Evolutionary conservation across 768 basidiomycete species (phyloP).

Genomic region (Neoboletus brunneissimus): DNA sequence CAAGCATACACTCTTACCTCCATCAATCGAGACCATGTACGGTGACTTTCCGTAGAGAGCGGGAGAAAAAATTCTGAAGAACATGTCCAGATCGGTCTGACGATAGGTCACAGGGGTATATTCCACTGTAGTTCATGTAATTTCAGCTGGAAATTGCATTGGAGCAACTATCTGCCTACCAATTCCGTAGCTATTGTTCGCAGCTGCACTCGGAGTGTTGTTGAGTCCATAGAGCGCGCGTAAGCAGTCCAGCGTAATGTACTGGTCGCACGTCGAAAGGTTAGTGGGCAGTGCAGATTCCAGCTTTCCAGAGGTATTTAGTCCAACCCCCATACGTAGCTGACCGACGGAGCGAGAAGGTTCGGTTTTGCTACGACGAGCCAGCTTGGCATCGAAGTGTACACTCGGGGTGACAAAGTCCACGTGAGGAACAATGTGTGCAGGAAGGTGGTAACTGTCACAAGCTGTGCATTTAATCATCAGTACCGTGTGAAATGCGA

Average conservation of each 20-base stretch:
- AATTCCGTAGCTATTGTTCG: slow-evolving; percentile 29
- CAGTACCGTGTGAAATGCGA: too few relatives aligned
- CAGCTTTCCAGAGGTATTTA: slow-evolving; percentile 21
- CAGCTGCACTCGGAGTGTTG: too few relatives aligned
- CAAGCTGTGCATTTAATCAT: too few relatives aligned
- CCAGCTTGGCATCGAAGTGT: slow-evolving; percentile 30
- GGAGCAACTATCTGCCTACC: slow-evolving; percentile 11
- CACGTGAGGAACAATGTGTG: too few relatives aligned
- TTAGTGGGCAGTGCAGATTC: too few relatives aligned
- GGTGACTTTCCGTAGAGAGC: slow-evolving; percentile 26
- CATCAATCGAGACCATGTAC: slow-evolving; percentile 31
- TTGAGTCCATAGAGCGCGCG: too few relatives aligned
- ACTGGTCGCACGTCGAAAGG: too few relatives aligned
- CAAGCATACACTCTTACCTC: slow-evolving; percentile 18
- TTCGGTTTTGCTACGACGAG: slow-evolving; percentile 12
- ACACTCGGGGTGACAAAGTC: slow-evolving; percentile 34
- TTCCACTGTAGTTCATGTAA: slow-evolving; percentile 22
- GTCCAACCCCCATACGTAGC: slow-evolving; percentile 13
- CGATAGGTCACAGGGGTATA: slow-evolving; percentile 33
- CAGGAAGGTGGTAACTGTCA: too few relatives aligned
- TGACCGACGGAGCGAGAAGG: slow-evolving; percentile 16
- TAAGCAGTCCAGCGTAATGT: too few relatives aligned
- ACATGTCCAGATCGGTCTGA: slow-evolving; percentile 30
- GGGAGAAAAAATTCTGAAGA: slow-evolving; percentile 28
- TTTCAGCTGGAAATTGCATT: neutral